Evolutionary conservation across 2,329 filamentous ascomycete genomes (phyloP).

Genomic region (Alternaria angustiovoidea): DNA sequence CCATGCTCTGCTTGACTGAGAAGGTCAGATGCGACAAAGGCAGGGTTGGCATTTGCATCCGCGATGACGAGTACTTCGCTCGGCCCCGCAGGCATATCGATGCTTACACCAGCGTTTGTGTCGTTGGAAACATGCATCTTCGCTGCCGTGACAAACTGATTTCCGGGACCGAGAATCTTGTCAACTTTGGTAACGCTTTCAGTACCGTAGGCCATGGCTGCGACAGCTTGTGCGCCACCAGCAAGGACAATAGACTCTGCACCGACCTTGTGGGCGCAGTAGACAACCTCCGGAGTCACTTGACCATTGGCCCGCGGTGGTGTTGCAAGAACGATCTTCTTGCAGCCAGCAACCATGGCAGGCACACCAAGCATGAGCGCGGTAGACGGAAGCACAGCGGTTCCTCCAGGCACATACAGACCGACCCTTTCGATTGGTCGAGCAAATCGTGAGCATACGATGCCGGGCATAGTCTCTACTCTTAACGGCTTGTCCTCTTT

Average conservation of each 20-base stretch:
- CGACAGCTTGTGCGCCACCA: slow-evolving; percentile 93
- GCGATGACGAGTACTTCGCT: slow-evolving; percentile 97
- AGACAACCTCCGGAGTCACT: slow-evolving; percentile 95
- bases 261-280: slow-evolving; percentile 94
- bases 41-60: slow-evolving; percentile 85
- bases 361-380: slow-evolving; percentile 98
- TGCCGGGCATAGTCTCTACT: slow-evolving; percentile 97
- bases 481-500: slow-evolving; percentile 80
- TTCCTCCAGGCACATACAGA: slow-evolving; percentile 93
- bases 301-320: slow-evolving; percentile 89
- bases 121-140: slow-evolving; percentile 99
- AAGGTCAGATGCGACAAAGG: slow-evolving; percentile 93
- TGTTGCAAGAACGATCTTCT: slow-evolving; percentile 91
- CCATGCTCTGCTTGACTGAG: slow-evolving; percentile 97
- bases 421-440: slow-evolving; percentile 96
- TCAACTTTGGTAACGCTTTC: slow-evolving; percentile 95
- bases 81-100: slow-evolving; percentile 98
- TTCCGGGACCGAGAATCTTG: slow-evolving; percentile 97
- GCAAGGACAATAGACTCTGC: slow-evolving; percentile 96
- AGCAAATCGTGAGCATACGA: slow-evolving; percentile 91
- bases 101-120: slow-evolving; percentile 91
- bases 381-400: slow-evolving; percentile 94
- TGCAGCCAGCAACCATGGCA: slow-evolving; percentile 95
- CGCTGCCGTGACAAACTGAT: slow-evolving; percentile 97
- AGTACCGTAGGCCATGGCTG: slow-evolving; percentile 96